Conservation (phyloP, 2,329 filamentous ascomycete genomes). For the Myriosclerotinia curreyana region DNA sequence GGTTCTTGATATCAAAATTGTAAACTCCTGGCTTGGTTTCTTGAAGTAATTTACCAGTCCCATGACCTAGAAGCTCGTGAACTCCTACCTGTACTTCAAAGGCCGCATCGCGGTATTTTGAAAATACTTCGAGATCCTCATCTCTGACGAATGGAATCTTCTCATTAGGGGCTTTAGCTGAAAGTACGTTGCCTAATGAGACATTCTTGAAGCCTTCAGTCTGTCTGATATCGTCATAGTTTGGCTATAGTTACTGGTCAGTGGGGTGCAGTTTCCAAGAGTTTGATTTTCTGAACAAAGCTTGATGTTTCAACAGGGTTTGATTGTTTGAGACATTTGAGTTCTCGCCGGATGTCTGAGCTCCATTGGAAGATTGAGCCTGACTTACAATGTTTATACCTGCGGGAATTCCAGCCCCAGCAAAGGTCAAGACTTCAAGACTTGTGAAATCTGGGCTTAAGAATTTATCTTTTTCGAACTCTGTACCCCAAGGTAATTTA, state of each 20-base stretch:
- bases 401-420: constrained; percentile 60
- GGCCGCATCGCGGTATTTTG: constrained; percentile 77
- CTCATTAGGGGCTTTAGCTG: constrained; percentile 88
- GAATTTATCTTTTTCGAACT: constrained; percentile 97
- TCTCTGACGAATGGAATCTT: constrained; percentile 85
- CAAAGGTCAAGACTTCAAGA: constrained; percentile 84
- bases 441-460: constrained; percentile 94
- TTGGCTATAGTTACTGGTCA: constrained; percentile 43
- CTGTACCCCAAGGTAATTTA: constrained; percentile 79
- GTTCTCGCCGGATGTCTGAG: too few relatives aligned
- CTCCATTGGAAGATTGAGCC: too few relatives aligned
- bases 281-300: too few relatives aligned
- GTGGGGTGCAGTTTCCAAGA: neutral
- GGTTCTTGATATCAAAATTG: constrained; percentile 84
- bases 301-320: too few relatives aligned
- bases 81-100: constrained; percentile 97
- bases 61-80: constrained; percentile 84
- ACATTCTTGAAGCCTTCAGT: constrained; percentile 89
- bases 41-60: constrained; percentile 89
- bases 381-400: constrained; percentile 57
- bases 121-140: constrained; percentile 72
- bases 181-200: constrained; percentile 87
- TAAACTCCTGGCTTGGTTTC: constrained; percentile 77
- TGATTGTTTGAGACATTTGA: too few relatives aligned
- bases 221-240: constrained; percentile 76